Evolutionary conservation across 768 basidiomycete species (phyloP).

Genomic region (Gymnopilus dilepis): DNA sequence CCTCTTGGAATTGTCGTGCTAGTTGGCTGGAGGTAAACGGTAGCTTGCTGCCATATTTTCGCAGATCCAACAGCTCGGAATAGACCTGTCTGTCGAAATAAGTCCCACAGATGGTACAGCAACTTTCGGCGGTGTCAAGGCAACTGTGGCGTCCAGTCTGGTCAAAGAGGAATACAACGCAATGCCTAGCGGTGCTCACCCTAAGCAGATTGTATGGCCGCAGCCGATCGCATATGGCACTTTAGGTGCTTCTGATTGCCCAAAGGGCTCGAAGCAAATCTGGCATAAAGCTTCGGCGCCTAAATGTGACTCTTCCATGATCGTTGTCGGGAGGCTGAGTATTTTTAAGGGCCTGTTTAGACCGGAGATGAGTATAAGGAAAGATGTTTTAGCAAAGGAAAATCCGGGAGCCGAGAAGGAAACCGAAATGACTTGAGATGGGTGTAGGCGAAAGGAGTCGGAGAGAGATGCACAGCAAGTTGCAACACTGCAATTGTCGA

Average conservation of each 20-base stretch:
- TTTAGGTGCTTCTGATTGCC: conserved; percentile 13
- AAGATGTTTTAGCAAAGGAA: background rate
- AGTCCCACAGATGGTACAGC: conserved; percentile 10
- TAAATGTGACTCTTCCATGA: conserved; percentile 17
- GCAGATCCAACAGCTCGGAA: background rate
- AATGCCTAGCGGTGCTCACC: conserved; percentile 28
- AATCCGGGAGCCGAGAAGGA: background rate
- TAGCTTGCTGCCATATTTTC: background rate
- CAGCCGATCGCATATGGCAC: conserved; percentile 28
- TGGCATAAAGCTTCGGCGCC: conserved; percentile 20
- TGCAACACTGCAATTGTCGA: background rate
- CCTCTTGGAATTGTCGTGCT: conserved; percentile 1
- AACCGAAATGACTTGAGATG: conserved; percentile 7
- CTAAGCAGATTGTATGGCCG: conserved; percentile 68
- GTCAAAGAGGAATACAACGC: background rate
- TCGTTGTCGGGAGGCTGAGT: background rate
- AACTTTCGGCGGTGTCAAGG: background rate
- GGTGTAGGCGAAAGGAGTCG: background rate
- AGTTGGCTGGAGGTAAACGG: background rate
- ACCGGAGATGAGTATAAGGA: background rate
- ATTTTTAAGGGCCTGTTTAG: background rate
- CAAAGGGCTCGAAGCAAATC: conserved; percentile 19
- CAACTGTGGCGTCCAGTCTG: conserved; percentile 4
- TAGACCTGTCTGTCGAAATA: background rate
- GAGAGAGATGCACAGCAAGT: background rate